A percentile compares a stretch with the other conserved stretches of the same genome.
Evolutionary conservation across 331 rosid species (phyloP).

Genomic region (Rhamnella rubrinervis): DNA sequence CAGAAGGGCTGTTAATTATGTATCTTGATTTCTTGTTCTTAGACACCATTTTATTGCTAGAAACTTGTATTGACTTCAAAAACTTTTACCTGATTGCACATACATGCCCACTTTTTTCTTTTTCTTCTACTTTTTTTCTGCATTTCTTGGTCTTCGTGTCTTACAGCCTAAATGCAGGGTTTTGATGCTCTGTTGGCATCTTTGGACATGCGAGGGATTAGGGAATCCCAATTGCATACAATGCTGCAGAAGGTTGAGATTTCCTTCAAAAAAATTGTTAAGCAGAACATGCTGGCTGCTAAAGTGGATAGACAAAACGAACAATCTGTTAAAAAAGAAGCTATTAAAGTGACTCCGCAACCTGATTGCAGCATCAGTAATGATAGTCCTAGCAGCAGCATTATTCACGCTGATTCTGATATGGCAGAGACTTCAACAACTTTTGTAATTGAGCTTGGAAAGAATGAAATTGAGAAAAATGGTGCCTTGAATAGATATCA

Average conservation of each 20-base stretch:
- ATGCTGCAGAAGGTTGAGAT: slow-evolving; percentile 57
- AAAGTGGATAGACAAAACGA: slow-evolving; percentile 29
- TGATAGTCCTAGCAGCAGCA: slow-evolving; percentile 35
- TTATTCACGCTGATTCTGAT: slow-evolving; percentile 39
- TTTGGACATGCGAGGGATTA: slow-evolving; percentile 69
- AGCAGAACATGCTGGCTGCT: slow-evolving; percentile 32
- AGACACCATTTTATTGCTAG: neutral
- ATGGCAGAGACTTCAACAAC: slow-evolving; percentile 51
- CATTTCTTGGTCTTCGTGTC: slow-evolving; percentile 9
- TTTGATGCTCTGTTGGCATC: slow-evolving; percentile 66
- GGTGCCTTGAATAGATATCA: slow-evolving; percentile 53
- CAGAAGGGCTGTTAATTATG: neutral
- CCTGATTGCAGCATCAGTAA: slow-evolving; percentile 27
- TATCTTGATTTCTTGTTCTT: neutral
- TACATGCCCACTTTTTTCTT: neutral
- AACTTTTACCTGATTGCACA: neutral
- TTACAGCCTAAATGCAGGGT: slow-evolving; percentile 45
- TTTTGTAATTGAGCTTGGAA: slow-evolving; percentile 57
- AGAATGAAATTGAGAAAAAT: slow-evolving; percentile 41
- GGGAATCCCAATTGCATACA: slow-evolving; percentile 70
- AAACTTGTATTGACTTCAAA: neutral
- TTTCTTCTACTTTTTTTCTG: neutral
- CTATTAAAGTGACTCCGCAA: slow-evolving; percentile 25
- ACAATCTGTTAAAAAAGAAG: slow-evolving; percentile 30
- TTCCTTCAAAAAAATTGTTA: slow-evolving; percentile 53